Evolutionary conservation across 116 monocot genomes (phyloP).

Genomic region (Phalaenopsis hybrid): DNA sequence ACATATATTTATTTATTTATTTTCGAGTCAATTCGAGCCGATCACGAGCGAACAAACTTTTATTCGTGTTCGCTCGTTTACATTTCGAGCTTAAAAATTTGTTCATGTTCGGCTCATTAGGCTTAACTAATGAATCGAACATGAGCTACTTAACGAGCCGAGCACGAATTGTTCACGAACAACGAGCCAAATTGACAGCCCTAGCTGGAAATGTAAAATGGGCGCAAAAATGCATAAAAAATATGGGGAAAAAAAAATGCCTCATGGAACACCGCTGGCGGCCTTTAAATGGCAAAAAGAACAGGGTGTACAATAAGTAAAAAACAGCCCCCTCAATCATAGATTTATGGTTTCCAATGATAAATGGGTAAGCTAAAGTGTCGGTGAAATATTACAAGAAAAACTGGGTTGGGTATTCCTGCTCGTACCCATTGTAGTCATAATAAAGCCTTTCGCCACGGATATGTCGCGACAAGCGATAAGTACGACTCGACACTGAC

Average conservation of each 20-base stretch:
- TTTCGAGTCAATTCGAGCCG: no score
- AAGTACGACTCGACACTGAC: constrained; percentile 67
- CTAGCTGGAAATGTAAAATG: no score
- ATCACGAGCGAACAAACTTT: no score
- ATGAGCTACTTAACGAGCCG: no score
- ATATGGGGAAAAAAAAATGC: not conserved
- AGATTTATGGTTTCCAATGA: not conserved
- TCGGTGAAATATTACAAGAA: constrained; percentile 41
- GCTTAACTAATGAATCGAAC: no score
- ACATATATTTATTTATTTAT: no score
- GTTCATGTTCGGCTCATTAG: no score
- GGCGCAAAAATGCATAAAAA: no score
- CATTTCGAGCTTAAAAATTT: no score
- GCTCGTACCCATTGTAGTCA: constrained; percentile 84
- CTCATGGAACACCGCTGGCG: not conserved
- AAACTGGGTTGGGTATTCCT: constrained; percentile 79
- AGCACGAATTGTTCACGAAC: no score
- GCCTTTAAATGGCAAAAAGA: not conserved
- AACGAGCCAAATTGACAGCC: no score
- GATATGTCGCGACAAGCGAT: constrained; percentile 80
- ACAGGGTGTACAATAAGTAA: not conserved
- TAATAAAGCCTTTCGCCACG: constrained; percentile 77
- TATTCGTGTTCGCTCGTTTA: no score
- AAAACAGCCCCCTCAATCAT: not conserved
- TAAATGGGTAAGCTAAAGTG: not conserved